Evolutionary conservation across 306 rosid species (phyloP).

Genomic region (Cicer bijugum): DNA sequence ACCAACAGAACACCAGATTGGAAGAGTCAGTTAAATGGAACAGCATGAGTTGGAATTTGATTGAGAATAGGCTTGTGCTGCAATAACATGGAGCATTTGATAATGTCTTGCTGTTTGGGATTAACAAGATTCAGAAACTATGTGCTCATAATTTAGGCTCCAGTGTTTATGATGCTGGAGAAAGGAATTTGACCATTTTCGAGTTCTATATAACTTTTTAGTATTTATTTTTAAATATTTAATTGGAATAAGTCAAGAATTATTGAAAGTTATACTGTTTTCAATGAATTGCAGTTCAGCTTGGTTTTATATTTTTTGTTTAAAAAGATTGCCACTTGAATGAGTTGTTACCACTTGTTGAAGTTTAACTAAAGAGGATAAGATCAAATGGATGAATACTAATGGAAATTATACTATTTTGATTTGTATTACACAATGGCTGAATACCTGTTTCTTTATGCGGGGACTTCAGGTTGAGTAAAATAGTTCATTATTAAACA

Average conservation of each 20-base stretch:
- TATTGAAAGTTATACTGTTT: background rate
- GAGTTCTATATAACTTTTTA: background rate
- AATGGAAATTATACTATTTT: too few species aligned
- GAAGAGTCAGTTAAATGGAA: background rate
- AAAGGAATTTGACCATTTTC: constrained; percentile 8
- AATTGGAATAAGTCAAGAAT: background rate
- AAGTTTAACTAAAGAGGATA: too few species aligned
- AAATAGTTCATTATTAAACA: too few species aligned
- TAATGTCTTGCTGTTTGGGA: background rate
- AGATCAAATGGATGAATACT: too few species aligned
- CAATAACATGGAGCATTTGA: background rate
- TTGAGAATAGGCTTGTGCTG: constrained; percentile 1
- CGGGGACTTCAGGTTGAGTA: too few species aligned
- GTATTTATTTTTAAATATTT: constrained; percentile 9
- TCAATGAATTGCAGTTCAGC: background rate
- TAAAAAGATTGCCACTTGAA: too few species aligned
- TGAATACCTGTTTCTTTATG: too few species aligned
- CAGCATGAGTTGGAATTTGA: constrained; percentile 20
- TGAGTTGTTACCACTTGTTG: too few species aligned
- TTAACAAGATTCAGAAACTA: constrained; percentile 8
- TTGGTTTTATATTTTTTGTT: too few species aligned
- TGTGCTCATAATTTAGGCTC: constrained; percentile 12
- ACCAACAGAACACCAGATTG: constrained; percentile 13
- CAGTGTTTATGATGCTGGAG: background rate
- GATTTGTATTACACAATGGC: too few species aligned